Base-by-base conservation (phyloP, 1,284 basidiomycete species). In the Neonothopanus nambi region DNA sequence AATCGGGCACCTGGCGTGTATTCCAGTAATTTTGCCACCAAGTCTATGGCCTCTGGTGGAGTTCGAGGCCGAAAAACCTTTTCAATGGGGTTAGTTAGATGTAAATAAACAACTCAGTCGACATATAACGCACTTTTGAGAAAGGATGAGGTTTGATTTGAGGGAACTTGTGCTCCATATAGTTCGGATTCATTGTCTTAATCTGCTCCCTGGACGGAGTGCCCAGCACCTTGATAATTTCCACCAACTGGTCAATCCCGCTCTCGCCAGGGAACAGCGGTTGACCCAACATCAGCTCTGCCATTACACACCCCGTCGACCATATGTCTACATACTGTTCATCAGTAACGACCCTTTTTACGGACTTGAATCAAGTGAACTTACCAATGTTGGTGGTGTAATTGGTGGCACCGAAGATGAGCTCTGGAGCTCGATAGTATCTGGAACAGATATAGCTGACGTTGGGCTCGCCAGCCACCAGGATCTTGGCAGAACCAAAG, bases 111-210 rank as follows among this genome's bases (percentile, higher is more conserved):
- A 6, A 21, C 17, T 26, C 20, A 20, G 3, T 15, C 57, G 51
- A 41, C 18, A 23, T 21, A 13, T 21, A 36, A 67, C 72, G 35
- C 60, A 89, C 90, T 83, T 95, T 95, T 66, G 87, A 89, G 80
- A 95, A 95, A 1, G 93, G 93, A 69, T 97, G 93, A 36, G 95
- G 94, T 71, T 97, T 96, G 79, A 99, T 99, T 75, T 99, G 96
- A 7, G 96, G 96, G 81, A 99, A 99, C 74, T 98, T 98, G 85
- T 99, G 96, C 72, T 99, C 97, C 97, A 99, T 99, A 77, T 99
- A 99, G 77, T 96, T 96, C 48, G 97, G 96, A 75, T 99, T 99
- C 96, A 99, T 99, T 63, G 97, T 98, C 88, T 98, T 98, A 84
- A 99, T 99, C 75, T 99, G 97, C 70, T 99, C 97, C 63, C 96